These are phyloP conservation scores for Scytalidium lignicola DNA, from an alignment of 2,329 filamentous ascomycete species.

Conservation along the genomic window DNA sequence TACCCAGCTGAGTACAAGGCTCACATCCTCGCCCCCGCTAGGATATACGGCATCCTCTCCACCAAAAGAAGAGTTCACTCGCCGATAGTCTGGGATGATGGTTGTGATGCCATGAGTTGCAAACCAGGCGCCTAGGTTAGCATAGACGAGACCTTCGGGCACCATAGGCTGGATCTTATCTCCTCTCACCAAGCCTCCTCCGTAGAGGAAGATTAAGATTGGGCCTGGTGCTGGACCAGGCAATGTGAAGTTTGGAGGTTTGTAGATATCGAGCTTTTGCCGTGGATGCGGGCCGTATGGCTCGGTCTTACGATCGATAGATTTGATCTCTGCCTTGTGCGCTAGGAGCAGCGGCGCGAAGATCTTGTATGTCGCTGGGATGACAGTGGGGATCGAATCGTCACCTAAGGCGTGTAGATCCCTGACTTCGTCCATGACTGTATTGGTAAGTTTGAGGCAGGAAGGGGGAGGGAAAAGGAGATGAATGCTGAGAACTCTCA, in stretches of 20 bases:
- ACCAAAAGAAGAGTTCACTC: slow-evolving; percentile 16
- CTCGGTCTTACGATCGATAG: slow-evolving; percentile 13
- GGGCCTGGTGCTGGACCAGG: slow-evolving; percentile 9
- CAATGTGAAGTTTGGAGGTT: slow-evolving; percentile 3
- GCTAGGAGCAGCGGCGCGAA: slow-evolving; percentile 17
- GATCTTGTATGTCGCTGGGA: slow-evolving; percentile 17
- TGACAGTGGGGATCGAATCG: neutral
- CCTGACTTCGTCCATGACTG: neutral
- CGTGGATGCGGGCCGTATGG: slow-evolving; percentile 23
- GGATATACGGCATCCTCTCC: slow-evolving; percentile 23
- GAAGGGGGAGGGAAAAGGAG: neutral
- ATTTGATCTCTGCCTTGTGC: slow-evolving; percentile 18
- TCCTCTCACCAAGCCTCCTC: slow-evolving; percentile 22
- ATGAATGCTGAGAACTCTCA: neutral
- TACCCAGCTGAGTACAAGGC: slow-evolving; percentile 16
- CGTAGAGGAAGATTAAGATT: slow-evolving; percentile 25
- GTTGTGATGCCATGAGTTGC: slow-evolving; percentile 18
- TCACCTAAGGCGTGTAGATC: neutral
- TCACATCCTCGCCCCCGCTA: slow-evolving; percentile 21
- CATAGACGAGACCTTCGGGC: slow-evolving; percentile 19
- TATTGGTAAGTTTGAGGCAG: no score
- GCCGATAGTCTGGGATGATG: slow-evolving; percentile 23
- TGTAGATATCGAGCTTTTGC: slow-evolving; percentile 24
- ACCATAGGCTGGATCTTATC: slow-evolving; percentile 16
- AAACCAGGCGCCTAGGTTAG: slow-evolving; percentile 26